phyloP scores from a whole-genome alignment of 495 filamentous ascomycete species.

The Talaromyces liani region DNA sequence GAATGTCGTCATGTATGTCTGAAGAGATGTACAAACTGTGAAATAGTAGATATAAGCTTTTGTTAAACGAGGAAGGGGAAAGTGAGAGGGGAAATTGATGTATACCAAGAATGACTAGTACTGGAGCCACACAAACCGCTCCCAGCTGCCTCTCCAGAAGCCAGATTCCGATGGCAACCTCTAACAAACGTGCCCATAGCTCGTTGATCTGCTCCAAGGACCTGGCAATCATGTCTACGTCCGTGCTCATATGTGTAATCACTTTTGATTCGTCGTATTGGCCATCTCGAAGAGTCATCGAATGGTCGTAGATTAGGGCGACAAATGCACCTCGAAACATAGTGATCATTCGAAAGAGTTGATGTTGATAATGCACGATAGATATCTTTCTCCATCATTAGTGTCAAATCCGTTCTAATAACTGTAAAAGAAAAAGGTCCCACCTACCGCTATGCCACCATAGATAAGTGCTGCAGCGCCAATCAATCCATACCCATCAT shows the following conservation, averaged over 20 bases:
- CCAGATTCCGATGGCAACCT: conserved; percentile 43
- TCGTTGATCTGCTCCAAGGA: conserved; percentile 35
- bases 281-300: conserved; percentile 18
- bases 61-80: conserved; percentile 12
- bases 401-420: not conserved
- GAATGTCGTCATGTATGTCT: conserved; percentile 9
- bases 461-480: conserved; percentile 50
- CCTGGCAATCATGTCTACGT: conserved; percentile 34
- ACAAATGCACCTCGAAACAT: conserved; percentile 45
- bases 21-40: conserved; percentile 19
- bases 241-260: conserved; percentile 50
- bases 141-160: conserved; percentile 47
- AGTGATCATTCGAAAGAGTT: conserved; percentile 40
- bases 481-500: conserved; percentile 48
- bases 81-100: conserved; percentile 18
- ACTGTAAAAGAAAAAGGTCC: not conserved
- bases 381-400: conserved; percentile 19
- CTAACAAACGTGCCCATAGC: conserved; percentile 42
- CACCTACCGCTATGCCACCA: conserved; percentile 44
- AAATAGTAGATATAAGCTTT: conserved; percentile 20
- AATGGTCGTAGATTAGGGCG: conserved; percentile 37
- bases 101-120: conserved; percentile 34
- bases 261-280: conserved; percentile 32
- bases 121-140: conserved; percentile 33
- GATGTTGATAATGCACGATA: conserved; percentile 43